Evolutionary conservation across 495 filamentous ascomycete genomes (phyloP), one percentile per base, ranked within the genome.

Genomic region (Neurospora terricola): DNA sequence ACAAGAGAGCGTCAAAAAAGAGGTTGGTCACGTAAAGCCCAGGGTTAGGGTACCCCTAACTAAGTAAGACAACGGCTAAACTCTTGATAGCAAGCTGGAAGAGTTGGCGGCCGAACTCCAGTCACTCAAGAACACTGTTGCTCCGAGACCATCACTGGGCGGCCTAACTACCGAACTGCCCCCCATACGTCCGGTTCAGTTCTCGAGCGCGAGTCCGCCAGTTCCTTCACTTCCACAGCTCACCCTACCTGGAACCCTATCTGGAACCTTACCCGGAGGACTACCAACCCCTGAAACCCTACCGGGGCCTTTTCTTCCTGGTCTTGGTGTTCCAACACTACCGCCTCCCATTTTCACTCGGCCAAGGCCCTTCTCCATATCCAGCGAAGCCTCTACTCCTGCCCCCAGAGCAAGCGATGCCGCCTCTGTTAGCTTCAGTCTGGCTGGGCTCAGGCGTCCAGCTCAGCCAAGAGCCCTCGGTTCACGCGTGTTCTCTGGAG

Each of bases 401-500:
- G 73, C 75, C 2, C 75, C 74, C 38, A 68, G 71, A 18, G 66
- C 69, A 37, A 74, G 40, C 10, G 74, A 77, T 70, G 72, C 36
- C 4, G 39, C 72, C 27, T 48, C 74, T 27, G 27, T 69, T 8
- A 45, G 45, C 16, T 59, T 69, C 6, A 66, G 48, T 14, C 69
- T n/a, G 70, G 69, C n/a, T 66, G 70, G 54, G 27, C 16, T 62
- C 9, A 70, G 69, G 38, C 76, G 74, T 38, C 76, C 74, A 6
- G 75, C 78, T 69, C 77, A 81, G 71, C 78, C 83, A 10, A 78
- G 83, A 74, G 82, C 82, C 8, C 76, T 85, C 6, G 80, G 81
- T 2, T 84, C 83, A n/a, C 81, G 81, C 11, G 81, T 83, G 36
- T 84, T 85, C 70, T 83, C 83, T 8, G 82, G 83, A 2, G 83